phyloP scores from a whole-genome alignment of 2,329 filamentous ascomycete genomes.

The Verticillium nubilum region DNA sequence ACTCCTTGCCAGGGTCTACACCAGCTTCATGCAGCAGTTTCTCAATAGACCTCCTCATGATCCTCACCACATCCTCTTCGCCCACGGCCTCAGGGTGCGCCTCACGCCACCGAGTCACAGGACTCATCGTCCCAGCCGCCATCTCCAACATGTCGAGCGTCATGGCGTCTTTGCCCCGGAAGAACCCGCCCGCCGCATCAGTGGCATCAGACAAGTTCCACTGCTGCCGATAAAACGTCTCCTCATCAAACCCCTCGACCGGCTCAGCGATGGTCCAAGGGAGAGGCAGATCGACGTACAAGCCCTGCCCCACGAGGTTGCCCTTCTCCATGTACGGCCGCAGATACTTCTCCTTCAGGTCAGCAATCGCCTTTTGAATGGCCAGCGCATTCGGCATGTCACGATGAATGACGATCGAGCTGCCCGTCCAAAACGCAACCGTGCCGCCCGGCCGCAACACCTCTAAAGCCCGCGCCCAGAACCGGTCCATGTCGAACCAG shows the following conservation, averaged over 20 bases:
- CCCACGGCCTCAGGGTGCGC: slow-evolving; percentile 32
- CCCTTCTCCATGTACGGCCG: slow-evolving; percentile 31
- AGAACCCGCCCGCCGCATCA: slow-evolving; percentile 19
- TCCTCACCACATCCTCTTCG: slow-evolving; percentile 29
- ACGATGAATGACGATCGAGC: slow-evolving; percentile 19
- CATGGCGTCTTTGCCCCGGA: slow-evolving; percentile 12
- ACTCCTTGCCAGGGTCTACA: slow-evolving; percentile 26
- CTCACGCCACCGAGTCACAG: slow-evolving; percentile 36
- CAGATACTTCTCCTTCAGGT: slow-evolving; percentile 29
- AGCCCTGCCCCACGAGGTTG: slow-evolving; percentile 31
- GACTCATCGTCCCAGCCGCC: slow-evolving; percentile 30
- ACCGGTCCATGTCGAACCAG: slow-evolving; percentile 50
- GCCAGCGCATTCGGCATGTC: slow-evolving; percentile 30
- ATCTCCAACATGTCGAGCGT: slow-evolving; percentile 29
- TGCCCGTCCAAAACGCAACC: slow-evolving; percentile 44
- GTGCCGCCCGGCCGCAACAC: slow-evolving; percentile 47
- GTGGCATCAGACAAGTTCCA: slow-evolving; percentile 28
- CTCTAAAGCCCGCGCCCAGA: slow-evolving; percentile 41
- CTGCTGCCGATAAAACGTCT: slow-evolving; percentile 31
- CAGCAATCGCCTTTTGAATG: slow-evolving; percentile 34
- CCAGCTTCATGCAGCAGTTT: slow-evolving; percentile 24
- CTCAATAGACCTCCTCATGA: slow-evolving; percentile 20
- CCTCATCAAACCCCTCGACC: slow-evolving; percentile 30
- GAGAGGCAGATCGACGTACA: slow-evolving; percentile 37
- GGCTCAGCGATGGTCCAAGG: slow-evolving; percentile 39